These are phyloP conservation scores for Candida rishiriensis DNA, from an alignment of 805 yeast genomes.

Conservation along the genomic window DNA sequence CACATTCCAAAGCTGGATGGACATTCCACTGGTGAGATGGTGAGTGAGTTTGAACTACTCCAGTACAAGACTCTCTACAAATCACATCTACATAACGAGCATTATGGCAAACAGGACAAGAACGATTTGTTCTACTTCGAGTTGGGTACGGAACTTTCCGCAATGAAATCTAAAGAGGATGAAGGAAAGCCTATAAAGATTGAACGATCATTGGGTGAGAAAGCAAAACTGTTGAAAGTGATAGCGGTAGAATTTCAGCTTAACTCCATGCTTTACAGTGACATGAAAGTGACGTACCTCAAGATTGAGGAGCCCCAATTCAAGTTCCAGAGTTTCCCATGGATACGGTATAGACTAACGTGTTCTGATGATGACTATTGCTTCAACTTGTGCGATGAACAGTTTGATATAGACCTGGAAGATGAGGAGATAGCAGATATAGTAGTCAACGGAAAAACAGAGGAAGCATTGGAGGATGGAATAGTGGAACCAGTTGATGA, in stretches of 20 bases:
- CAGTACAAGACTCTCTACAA: conserved; percentile 11
- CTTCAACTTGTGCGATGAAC: conserved; percentile 23
- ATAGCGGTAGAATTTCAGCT: conserved; percentile 45
- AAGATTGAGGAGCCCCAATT: conserved; percentile 61
- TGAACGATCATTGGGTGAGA: conserved; percentile 3
- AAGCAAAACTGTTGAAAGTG: not conserved
- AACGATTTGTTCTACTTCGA: conserved; percentile 31
- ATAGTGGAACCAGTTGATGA: not conserved
- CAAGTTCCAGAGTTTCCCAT: conserved; percentile 61
- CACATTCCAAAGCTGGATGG: conserved; percentile 64
- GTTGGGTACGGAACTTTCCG: conserved; percentile 23
- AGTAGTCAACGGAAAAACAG: not conserved
- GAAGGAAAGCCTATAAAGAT: not conserved
- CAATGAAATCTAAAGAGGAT: conserved; percentile 34
- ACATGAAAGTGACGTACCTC: conserved; percentile 60
- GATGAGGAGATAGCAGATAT: conserved; percentile 1
- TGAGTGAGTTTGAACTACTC: conserved; percentile 31
- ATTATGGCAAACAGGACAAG: conserved; percentile 28
- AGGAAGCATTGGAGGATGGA: not conserved
- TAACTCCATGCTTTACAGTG: conserved; percentile 61
- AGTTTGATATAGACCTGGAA: conserved; percentile 14
- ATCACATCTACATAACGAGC: conserved; percentile 16
- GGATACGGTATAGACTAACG: conserved; percentile 61
- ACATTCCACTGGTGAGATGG: conserved; percentile 30
- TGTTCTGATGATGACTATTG: conserved; percentile 29